Evolutionary conservation across 768 basidiomycete species (phyloP).

Genomic region (Termitomyces sp.): DNA sequence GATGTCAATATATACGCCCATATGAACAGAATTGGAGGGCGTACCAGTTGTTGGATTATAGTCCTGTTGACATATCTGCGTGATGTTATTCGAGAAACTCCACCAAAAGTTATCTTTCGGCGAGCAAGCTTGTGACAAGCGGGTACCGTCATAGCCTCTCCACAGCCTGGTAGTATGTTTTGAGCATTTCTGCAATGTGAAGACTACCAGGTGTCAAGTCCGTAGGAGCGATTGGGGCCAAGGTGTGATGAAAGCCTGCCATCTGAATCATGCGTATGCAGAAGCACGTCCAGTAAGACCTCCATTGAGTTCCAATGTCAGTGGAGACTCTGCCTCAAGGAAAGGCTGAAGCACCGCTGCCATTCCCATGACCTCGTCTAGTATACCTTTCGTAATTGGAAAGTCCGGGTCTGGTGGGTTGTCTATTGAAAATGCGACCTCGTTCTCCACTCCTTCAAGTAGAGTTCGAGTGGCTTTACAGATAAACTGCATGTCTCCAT

Average conservation of each 20-base stretch:
- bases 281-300: constrained; percentile 14
- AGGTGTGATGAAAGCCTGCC: constrained; percentile 11
- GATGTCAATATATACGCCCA: background rate
- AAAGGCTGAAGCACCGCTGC: constrained; percentile 5
- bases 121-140: constrained; percentile 13
- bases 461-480: constrained; percentile 11
- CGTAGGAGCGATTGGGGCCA: constrained; percentile 6
- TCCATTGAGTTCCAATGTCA: constrained; percentile 12
- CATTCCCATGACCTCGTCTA: constrained; percentile 7
- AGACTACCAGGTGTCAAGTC: constrained; percentile 2
- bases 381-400: constrained; percentile 8
- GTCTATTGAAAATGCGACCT: constrained; percentile 7
- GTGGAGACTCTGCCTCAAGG: constrained; percentile 7
- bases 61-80: constrained; percentile 60
- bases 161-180: constrained; percentile 45
- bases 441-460: constrained; percentile 9
- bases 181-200: constrained; percentile 47
- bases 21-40: constrained; percentile 7
- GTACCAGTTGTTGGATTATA: constrained; percentile 70
- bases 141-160: constrained; percentile 66
- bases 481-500: constrained; percentile 14
- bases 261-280: constrained; percentile 12
- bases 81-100: constrained; percentile 66
- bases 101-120: constrained; percentile 38
- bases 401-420: constrained; percentile 10